Evolutionary conservation across 495 filamentous ascomycete genomes (phyloP).

Genomic region (Cercophora newfieldiana): DNA sequence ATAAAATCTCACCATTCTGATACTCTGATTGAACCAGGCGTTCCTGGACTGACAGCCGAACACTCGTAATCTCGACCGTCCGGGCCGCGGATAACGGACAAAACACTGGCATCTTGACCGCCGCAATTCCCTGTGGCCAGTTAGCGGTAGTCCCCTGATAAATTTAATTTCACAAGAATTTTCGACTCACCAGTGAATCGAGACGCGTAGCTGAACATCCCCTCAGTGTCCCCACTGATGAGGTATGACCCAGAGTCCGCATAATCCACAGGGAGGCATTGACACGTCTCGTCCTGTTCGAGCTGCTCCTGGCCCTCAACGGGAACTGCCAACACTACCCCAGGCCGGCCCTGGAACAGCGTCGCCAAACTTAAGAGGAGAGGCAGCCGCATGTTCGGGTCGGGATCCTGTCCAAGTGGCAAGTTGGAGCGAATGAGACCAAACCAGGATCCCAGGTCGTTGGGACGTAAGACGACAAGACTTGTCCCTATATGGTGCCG

Average conservation of each 20-base stretch:
- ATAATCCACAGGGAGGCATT: conserved; percentile 22
- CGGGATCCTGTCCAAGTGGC: not conserved
- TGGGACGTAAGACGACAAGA: not conserved
- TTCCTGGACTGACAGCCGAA: conserved; percentile 10
- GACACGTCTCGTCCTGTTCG: conserved; percentile 13
- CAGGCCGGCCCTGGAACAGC: not conserved
- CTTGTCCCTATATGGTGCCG: not conserved
- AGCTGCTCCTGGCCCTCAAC: not conserved
- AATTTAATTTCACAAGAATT: not conserved
- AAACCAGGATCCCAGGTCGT: not conserved
- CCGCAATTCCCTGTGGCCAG: conserved; percentile 16
- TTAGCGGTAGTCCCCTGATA: not conserved
- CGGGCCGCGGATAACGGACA: conserved; percentile 11
- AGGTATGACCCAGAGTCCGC: conserved; percentile 24
- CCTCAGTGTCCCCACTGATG: conserved; percentile 15
- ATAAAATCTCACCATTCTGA: conserved; percentile 20
- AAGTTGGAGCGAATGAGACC: not conserved
- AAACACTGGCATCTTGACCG: not conserved
- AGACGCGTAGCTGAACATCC: conserved; percentile 28
- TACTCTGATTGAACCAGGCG: conserved; percentile 16
- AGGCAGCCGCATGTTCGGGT: not conserved
- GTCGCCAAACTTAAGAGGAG: not conserved
- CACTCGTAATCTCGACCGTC: conserved; percentile 13
- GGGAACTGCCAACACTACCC: not conserved
- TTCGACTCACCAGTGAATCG: conserved; percentile 17